Conservation (phyloP, 495 filamentous ascomycete genomes). For the Aspergillus bertholletiae region DNA sequence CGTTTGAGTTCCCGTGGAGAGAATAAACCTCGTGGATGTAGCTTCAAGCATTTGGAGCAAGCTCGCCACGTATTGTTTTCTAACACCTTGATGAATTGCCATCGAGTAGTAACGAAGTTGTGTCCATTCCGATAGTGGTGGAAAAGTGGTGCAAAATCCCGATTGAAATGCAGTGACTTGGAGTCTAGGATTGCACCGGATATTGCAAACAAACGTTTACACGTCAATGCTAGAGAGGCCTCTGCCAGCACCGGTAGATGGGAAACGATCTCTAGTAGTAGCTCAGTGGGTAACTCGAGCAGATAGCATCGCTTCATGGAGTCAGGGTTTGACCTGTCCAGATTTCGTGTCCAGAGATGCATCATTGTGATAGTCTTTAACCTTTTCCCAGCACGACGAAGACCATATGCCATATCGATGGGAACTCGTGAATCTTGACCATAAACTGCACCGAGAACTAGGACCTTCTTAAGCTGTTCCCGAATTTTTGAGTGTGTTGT, state of each 20-base stretch:
- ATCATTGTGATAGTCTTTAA: conserved; percentile 32
- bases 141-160: conserved; percentile 45
- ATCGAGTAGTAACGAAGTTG: conserved; percentile 38
- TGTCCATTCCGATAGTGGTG: conserved; percentile 43
- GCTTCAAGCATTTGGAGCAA: conserved; percentile 44
- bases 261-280: conserved; percentile 40
- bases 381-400: conserved; percentile 31
- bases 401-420: conserved; percentile 26
- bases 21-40: conserved; percentile 39
- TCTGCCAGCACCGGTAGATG: conserved; percentile 37
- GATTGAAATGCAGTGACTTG: conserved; percentile 37
- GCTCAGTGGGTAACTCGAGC: conserved; percentile 42
- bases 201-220: conserved; percentile 40
- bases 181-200: conserved; percentile 31
- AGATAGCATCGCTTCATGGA: conserved; percentile 29
- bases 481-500: conserved; percentile 5
- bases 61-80: conserved; percentile 39
- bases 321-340: conserved; percentile 13
- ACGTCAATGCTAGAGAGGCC: conserved; percentile 42
- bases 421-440: conserved; percentile 12
- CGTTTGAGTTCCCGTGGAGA: conserved; percentile 32
- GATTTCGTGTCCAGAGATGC: conserved; percentile 25
- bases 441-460: conserved; percentile 11
- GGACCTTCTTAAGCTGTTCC: conserved; percentile 10
- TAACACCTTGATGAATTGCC: conserved; percentile 39